Percentiles rank a stretch among this genome's conserved stretches.
Conservation (phyloP, 108 stramenopile species). For the Fragilaria radians region DNA sequence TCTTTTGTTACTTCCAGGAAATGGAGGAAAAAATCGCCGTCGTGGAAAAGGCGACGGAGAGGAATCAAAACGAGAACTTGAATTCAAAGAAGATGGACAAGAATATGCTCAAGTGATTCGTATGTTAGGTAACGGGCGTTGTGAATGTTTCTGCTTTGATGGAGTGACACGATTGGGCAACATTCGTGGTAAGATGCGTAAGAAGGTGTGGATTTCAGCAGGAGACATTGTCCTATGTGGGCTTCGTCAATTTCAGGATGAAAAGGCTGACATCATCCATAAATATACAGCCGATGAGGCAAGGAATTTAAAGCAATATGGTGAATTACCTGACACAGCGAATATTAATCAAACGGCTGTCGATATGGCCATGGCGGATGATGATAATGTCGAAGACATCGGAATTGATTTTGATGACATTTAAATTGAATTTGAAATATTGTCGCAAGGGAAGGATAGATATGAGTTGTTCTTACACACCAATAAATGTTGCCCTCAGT, state of each 20-base stretch:
- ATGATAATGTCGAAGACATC: constrained; percentile 82
- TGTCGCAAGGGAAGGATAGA: no score
- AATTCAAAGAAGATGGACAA: constrained; percentile 98
- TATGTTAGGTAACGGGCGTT: constrained; percentile 98
- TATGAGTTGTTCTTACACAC: no score
- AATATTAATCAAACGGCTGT: constrained; percentile 99
- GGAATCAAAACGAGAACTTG: constrained; percentile 97
- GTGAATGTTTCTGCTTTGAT: constrained; percentile 98
- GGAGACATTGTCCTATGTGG: constrained; percentile 98
- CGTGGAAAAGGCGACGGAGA: constrained; percentile 99
- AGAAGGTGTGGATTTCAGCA: constrained; percentile 97
- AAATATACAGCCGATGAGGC: constrained; percentile 99
- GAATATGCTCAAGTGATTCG: constrained; percentile 92
- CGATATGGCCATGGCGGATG: constrained; percentile 97
- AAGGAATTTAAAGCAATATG: constrained; percentile 97
- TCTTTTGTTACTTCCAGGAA: constrained; percentile 60
- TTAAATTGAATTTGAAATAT: no score
- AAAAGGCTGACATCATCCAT: constrained; percentile 99
- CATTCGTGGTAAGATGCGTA: constrained; percentile 99
- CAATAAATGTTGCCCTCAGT: no score
- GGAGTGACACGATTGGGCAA: constrained; percentile 96
- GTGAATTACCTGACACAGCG: constrained; percentile 97
- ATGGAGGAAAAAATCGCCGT: constrained; percentile 98
- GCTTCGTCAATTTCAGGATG: constrained; percentile 98
- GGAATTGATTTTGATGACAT: constrained; percentile 96